phyloP scores from a whole-genome alignment of 2,329 filamentous ascomycete species.

The Waltergamsia citrina region DNA sequence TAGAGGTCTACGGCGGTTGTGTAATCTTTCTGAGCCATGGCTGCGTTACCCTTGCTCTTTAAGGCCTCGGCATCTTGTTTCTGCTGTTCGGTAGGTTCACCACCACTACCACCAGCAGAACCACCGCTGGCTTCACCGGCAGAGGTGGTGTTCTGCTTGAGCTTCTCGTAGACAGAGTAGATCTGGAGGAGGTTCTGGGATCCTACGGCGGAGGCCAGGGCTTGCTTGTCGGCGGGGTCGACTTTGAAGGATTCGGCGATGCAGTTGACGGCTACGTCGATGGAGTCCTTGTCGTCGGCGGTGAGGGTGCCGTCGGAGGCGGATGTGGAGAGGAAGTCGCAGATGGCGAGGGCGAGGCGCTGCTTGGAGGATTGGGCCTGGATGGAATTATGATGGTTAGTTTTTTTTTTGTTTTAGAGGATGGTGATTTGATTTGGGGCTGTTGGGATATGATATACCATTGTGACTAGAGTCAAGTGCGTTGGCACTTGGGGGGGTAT shows the following conservation, averaged over 20 bases:
- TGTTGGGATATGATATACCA: background rate
- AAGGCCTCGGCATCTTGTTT: slow-evolving; percentile 79
- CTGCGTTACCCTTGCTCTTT: slow-evolving; percentile 86
- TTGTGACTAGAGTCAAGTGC: no score
- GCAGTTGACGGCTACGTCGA: slow-evolving; percentile 90
- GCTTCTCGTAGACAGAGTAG: slow-evolving; percentile 93
- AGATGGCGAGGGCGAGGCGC: slow-evolving; percentile 92
- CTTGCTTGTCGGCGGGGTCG: slow-evolving; percentile 66
- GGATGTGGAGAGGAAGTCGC: slow-evolving; percentile 85
- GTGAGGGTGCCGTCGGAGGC: slow-evolving; percentile 81
- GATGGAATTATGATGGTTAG: slow-evolving; percentile 1
- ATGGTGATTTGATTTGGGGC: slow-evolving; percentile 1
- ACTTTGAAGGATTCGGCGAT: slow-evolving; percentile 95
- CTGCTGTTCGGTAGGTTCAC: slow-evolving; percentile 39
- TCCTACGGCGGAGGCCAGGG: slow-evolving; percentile 69
- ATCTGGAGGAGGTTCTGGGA: slow-evolving; percentile 83
- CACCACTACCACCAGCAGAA: slow-evolving; percentile 16
- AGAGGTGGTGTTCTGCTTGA: slow-evolving; percentile 46
- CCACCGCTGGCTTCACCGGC: slow-evolving; percentile 32
- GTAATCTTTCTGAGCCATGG: slow-evolving; percentile 95
- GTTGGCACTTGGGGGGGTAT: slow-evolving; percentile 1
- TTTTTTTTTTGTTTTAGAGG: background rate
- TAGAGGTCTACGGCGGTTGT: slow-evolving; percentile 73
- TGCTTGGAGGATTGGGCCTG: slow-evolving; percentile 49
- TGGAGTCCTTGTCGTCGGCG: slow-evolving; percentile 81